Base-by-base conservation (phyloP, 2,329 filamentous ascomycete species). In the Neobulgaria alba region DNA sequence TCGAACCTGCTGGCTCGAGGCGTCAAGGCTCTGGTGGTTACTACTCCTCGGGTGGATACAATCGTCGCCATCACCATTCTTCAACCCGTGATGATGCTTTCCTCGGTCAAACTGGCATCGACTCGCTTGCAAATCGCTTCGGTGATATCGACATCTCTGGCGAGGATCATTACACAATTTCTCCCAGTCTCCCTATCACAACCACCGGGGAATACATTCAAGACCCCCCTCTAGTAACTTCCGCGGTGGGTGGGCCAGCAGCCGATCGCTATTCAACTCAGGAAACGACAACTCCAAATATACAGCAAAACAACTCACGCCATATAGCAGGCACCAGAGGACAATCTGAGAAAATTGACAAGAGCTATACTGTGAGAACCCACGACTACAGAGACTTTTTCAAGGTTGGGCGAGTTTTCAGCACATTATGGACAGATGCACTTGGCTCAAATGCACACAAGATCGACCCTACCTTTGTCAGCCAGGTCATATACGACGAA, bases 391-490 rank as follows among this genome's bases (percentile, higher is more conserved):
- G 43, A 15, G 45, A 35, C 12, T 54, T 51, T 18, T 54, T 52
- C 33, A 39, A 16, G 26, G n/a, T 30, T 15, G 52, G 52, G 5
- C 46, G 52, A 18, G 48, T 54, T 4, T 54, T 54, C 32, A 51
- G 46, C 19, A 54, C 49, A 2, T 32, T 52, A 7, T 54, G 52
- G 52, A 51, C 48, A 1, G 49, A 48, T 18, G 33, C 47, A 17
- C 32, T 37, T 16, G 36, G 41, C n/a, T 37, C 14, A 3, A 31
- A 14, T 23, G 37, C 39, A 14, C 45, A 41, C 18, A 21, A 41
- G 3, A 36, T 35, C 10, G 39, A 41, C 10, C 26, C 45, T 21
- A 51, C 42, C 36, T n/a, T 17, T 5, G 31, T 39, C n/a, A 38
- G 21, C 31, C 31, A 33, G 15, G 43, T 51, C 9, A 39, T 30